Base-by-base conservation (phyloP, 371 early-diverging fungal species). In the Mucor indicus region DNA sequence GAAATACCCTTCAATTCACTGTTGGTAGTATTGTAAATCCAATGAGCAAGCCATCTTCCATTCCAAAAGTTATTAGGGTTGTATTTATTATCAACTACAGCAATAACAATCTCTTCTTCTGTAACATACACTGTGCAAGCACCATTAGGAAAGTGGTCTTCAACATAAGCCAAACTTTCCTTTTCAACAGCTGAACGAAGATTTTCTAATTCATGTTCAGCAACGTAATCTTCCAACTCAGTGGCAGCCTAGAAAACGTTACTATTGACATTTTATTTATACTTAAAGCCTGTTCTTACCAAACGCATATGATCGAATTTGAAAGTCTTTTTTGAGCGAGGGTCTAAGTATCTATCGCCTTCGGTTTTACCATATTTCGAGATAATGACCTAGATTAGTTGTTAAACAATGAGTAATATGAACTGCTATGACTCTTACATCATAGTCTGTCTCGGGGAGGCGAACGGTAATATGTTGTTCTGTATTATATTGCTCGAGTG, bases 41-140 rank as follows among this genome's bases (percentile, higher is more conserved):
- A 98, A 19, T 77, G 60, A 7, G 95, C 84, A 23, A 89, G 78
- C 95, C 94, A 95, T 57, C 92, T 79, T 37, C 95, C 98, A 67
- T 93, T 94, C 96, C 96, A 98, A 53, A 83, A 96, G 69, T 94
- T 96, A 48, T 72, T 67, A 10, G 95, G 90, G 54, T 90, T 94
- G 60, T 90, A 95, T 69, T 91, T 91, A 77, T 88, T 90, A 58
- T 82, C 88, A 24, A 93, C 92, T 45, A 95, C 83, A 29, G 80
- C 80, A 44, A 91, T 65, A 3, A 74, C 77, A 33, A 92, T 50
- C 11, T 72, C 57, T 4, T 77, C 78, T 3, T 73, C 64, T 13
- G 60, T 52, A 15, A 60, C 67, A 63, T 79, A 90, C 29, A 92
- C 91, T 3, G 87, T 65, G 5, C 69, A 67, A 0, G 75, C 77